Base-by-base conservation (phyloP, 176 grass and related monocot species). In the Carex myosuroides region DNA sequence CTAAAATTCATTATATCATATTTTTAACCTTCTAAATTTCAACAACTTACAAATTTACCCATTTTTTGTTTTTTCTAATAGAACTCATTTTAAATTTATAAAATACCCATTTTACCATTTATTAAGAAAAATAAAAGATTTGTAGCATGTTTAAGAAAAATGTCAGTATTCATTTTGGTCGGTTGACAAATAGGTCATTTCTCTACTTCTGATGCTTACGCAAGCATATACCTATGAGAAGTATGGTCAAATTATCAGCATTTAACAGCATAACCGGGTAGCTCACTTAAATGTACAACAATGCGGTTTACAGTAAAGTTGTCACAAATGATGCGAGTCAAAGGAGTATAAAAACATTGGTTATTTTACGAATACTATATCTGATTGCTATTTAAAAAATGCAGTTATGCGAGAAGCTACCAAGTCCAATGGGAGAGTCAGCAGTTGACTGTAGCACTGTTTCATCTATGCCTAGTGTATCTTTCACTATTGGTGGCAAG, bases 391-490 rank as follows among this genome's bases (percentile, higher is more conserved):
- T 87, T 46, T 84, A 52, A 72, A 35, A 83, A 87, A 41, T 71
- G 74, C 89, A 97, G 95, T 72, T 97, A 24, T 97, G 95, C n/a
- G 90, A 94, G 16, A 58, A 81, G 55, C 39, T 94, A 24, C 95
- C 95, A 83, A 94, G 82, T 64, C 90, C 90, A 46, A 92, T 89
- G 92, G 95, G 90, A 85, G 89, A 97, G 84, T 97, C 92, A 84
- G 63, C 87, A 68, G 92, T 97, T 8, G 89, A 94, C 59, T 94
- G 95, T 63, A 41, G 6, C 74, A 88, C 30, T 55, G 11, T 94
- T 85, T 76, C 87, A 63, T 92, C 90, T 54, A 84, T 97, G 95
- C 95, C 92, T 69, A 82, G 84, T 33, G 61, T 98, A 68, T 64
- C 90, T 65, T 98, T 98, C 69, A 80, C 90, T 8, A 98, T 98